These are phyloP conservation scores for Physcomitrellopsis africana DNA, from an alignment of 225 moss, liverwort and hornwort species.

Conservation along the genomic window DNA sequence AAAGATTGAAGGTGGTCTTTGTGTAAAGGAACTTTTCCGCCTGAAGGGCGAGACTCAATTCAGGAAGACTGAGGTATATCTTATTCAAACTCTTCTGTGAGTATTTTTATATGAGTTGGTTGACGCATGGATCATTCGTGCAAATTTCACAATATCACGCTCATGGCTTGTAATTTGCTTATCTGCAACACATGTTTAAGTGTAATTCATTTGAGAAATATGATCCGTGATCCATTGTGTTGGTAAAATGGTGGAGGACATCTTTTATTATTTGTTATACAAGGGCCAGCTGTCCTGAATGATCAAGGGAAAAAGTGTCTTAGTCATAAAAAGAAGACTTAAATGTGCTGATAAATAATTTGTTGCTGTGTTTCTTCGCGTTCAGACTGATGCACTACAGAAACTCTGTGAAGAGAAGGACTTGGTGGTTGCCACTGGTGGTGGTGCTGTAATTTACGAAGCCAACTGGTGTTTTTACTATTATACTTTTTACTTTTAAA, in stretches of 20 bases:
- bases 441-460: slow-evolving; percentile 81
- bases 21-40: slow-evolving; percentile 5
- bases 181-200: not conserved
- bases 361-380: not conserved
- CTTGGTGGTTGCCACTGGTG: slow-evolving; percentile 92
- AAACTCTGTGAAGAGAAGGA: slow-evolving; percentile 58
- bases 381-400: slow-evolving; percentile 68
- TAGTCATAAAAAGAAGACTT: not conserved
- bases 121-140: not conserved
- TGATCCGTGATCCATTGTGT: not conserved
- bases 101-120: not conserved
- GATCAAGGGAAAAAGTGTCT: not conserved
- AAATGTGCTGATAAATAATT: slow-evolving; percentile 7
- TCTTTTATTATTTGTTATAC: not conserved
- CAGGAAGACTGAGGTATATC: slow-evolving; percentile 19
- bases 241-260: not conserved
- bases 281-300: slow-evolving; percentile 3
- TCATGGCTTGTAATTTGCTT: not conserved
- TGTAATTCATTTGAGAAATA: slow-evolving; percentile 1
- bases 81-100: not conserved
- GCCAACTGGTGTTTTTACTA: slow-evolving; percentile 64
- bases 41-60: slow-evolving; percentile 23
- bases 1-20: slow-evolving; percentile 4
- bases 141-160: not conserved
- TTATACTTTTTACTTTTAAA: not conserved